Base-by-base conservation (phyloP, 78 protist genomes). In the Diacronema lutheri region DNA sequence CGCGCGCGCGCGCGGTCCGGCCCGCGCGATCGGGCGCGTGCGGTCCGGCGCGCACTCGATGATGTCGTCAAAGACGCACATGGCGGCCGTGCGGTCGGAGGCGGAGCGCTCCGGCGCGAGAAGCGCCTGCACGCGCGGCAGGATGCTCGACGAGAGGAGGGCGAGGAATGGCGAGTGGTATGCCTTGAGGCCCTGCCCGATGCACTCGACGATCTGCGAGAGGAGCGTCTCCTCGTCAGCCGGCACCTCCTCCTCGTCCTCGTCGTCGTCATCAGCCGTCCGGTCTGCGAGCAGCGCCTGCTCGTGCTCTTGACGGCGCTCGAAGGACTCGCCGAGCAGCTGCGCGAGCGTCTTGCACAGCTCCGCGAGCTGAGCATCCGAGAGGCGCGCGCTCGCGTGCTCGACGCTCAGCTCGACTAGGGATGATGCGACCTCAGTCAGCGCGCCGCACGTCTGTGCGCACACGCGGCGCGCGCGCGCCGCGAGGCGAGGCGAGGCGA, bases 31-130 rank as follows among this genome's bases (percentile, higher is more conserved):
- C 50, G 50, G 16, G 50, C 50, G 50, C 50, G 50, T 44, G 50
- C 50, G n/a, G n/a, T n/a, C n/a, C n/a, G n/a, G n/a, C 7, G 50
- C 50, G 50, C 55, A 37, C 74, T 93, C 96, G 65, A 92, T 46
- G 21, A 92, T 16, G 84, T 95, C 97, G 44, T 93, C 96, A 35
- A 92, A 80, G 62, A 90, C 74, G 73, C 97, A 95, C 69, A 95
- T 38, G 87, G 93, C 93, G 60, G 92, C 88, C 58, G 80, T 90
- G 57, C 83, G 83, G 68, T 83, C 88, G 61, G 82, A n/a, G 23
- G 46, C 56, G 29, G 58, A 0, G 16, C 41, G 55, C 25, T 58
- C 50, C 19, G 88, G 86, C 73, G 35, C 58, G n/a, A 86, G 38
- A 58, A 78, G 44, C 38, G 14, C 76, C 35, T 6, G 19, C 29